Evolutionary conservation across 768 basidiomycete genomes (phyloP).

Genomic region (Lyophyllum semitale): DNA sequence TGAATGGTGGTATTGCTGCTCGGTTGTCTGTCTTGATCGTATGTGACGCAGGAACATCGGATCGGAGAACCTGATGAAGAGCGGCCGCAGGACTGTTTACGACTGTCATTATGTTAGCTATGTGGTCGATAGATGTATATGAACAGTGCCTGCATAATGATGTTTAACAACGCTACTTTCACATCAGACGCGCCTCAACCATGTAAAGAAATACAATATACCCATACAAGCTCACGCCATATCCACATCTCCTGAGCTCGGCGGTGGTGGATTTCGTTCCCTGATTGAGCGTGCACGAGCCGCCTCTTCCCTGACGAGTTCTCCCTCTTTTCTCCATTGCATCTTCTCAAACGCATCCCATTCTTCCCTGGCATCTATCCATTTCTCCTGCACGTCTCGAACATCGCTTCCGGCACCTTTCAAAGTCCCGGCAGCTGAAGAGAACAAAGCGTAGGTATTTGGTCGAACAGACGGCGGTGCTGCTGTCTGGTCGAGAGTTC

Average conservation of each 20-base stretch:
- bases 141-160: background rate
- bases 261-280: slow-evolving; percentile 25
- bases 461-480: slow-evolving; percentile 49
- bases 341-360: slow-evolving; percentile 82
- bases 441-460: slow-evolving; percentile 69
- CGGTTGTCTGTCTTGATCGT: background rate
- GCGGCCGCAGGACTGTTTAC: background rate
- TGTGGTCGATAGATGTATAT: background rate
- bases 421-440: slow-evolving; percentile 59
- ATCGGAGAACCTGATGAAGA: background rate
- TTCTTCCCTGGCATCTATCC: slow-evolving; percentile 83
- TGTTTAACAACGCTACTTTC: background rate
- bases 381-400: slow-evolving; percentile 87
- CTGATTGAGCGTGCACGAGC: slow-evolving; percentile 33
- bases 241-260: slow-evolving; percentile 12
- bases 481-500: slow-evolving; percentile 33
- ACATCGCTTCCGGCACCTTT: slow-evolving; percentile 54
- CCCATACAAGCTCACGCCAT: background rate
- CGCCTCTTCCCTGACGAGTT: slow-evolving; percentile 48
- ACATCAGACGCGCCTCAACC: background rate
- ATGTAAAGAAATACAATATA: background rate
- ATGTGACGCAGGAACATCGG: background rate
- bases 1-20: background rate
- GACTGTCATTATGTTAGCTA: background rate
- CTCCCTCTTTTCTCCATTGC: slow-evolving; percentile 79